Percentiles rank a stretch among this genome's conserved stretches.
These are phyloP conservation scores for Chrysanthemum lavandulifolium DNA, from an alignment of 129 eudicot genomes.

Conservation along the genomic window DNA sequence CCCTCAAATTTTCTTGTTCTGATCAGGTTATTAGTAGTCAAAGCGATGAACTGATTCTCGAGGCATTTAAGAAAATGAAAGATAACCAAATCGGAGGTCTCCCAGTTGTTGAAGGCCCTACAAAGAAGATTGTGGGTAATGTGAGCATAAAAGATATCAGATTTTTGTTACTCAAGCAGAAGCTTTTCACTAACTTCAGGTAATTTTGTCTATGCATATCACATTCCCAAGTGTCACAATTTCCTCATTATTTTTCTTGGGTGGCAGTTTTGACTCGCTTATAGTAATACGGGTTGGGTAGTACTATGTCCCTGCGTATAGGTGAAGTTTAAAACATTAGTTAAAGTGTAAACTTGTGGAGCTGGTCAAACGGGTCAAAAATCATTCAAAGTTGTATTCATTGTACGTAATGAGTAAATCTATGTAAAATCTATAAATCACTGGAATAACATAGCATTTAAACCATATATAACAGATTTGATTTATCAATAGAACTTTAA, in stretches of 20 bases:
- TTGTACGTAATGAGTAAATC: too few relatives aligned
- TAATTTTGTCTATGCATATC: conserved; percentile 8
- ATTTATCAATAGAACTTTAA: too few relatives aligned
- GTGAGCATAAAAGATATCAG: conserved; percentile 87
- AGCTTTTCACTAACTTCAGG: conserved; percentile 88
- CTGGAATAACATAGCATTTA: too few relatives aligned
- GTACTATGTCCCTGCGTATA: too few relatives aligned
- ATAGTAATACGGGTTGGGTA: too few relatives aligned
- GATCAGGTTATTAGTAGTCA: conserved; percentile 59
- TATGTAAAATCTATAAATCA: too few relatives aligned
- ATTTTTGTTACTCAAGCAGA: conserved; percentile 76
- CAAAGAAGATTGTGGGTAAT: conserved; percentile 72
- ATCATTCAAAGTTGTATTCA: background rate
- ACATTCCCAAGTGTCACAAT: too few relatives aligned
- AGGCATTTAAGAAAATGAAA: conserved; percentile 94
- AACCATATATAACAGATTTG: too few relatives aligned
- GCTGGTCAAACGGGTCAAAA: background rate
- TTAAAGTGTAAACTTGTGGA: too few relatives aligned
- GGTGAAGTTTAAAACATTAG: too few relatives aligned
- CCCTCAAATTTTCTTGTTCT: background rate
- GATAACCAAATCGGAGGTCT: conserved; percentile 88
- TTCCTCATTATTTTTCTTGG: too few relatives aligned
- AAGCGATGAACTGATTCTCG: conserved; percentile 63
- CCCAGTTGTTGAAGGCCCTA: conserved; percentile 79
- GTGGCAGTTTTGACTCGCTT: too few relatives aligned